These are phyloP conservation scores for Colletotrichum melonis DNA, from an alignment of 2,329 filamentous ascomycete species.

Conservation along the genomic window DNA sequence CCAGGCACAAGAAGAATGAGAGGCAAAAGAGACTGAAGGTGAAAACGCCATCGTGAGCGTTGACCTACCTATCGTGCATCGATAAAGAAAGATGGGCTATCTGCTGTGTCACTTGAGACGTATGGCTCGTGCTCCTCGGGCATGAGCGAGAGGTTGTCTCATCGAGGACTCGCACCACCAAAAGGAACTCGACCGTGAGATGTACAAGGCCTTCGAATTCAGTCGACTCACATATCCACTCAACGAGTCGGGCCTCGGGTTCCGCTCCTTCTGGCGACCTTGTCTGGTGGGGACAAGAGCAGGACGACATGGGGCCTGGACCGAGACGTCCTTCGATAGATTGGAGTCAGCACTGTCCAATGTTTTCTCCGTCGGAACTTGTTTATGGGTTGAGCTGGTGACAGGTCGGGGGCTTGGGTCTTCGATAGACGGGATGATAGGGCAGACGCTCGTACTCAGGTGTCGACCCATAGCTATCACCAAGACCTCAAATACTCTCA, in stretches of 20 bases:
- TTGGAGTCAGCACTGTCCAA: constrained; percentile 16
- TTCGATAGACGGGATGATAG: background rate
- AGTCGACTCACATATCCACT: constrained; percentile 38
- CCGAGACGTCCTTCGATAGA: constrained; percentile 39
- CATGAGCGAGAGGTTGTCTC: background rate
- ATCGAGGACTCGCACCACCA: constrained; percentile 32
- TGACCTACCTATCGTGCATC: constrained; percentile 37
- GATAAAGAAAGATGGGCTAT: constrained; percentile 38
- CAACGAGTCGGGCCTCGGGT: constrained; percentile 38
- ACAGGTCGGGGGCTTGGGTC: background rate
- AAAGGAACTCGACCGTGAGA: constrained; percentile 38
- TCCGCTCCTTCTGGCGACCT: constrained; percentile 14
- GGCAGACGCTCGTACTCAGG: no score
- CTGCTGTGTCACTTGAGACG: background rate
- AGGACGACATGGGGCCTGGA: no score
- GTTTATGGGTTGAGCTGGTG: background rate
- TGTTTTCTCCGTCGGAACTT: background rate
- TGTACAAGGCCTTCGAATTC: constrained; percentile 40
- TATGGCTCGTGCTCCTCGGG: background rate
- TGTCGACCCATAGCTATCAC: no score
- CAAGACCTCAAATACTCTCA: no score
- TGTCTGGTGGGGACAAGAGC: no score
- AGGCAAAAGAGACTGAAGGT: constrained; percentile 37
- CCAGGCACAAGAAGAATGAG: constrained; percentile 38
- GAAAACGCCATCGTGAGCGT: constrained; percentile 35